Conservation (phyloP, 106 monocot species). For the Platanthera guangdongensis region DNA sequence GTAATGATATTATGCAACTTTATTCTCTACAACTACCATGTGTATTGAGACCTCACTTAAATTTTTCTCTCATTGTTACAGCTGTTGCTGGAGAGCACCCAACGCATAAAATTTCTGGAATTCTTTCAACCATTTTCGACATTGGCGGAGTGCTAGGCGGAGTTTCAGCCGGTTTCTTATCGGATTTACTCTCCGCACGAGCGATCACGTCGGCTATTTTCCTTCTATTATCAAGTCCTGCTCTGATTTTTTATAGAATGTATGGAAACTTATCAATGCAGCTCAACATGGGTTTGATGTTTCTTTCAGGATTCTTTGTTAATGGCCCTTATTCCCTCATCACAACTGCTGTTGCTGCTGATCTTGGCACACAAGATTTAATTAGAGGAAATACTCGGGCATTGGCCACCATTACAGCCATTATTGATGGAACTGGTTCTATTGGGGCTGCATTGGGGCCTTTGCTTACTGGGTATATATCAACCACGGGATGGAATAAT, state of each 20-base stretch:
- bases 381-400: conserved; percentile 65
- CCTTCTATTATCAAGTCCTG: conserved; percentile 65
- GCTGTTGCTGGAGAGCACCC: conserved; percentile 71
- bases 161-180: conserved; percentile 76
- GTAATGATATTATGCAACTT: background rate
- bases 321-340: conserved; percentile 94
- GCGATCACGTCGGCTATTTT: conserved; percentile 70
- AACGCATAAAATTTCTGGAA: conserved; percentile 73
- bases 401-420: conserved; percentile 89
- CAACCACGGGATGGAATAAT: conserved; percentile 71
- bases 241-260: conserved; percentile 52
- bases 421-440: conserved; percentile 95
- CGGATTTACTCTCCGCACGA: conserved; percentile 62
- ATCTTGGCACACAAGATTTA: conserved; percentile 69
- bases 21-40: background rate
- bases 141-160: conserved; percentile 87
- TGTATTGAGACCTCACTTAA: background rate
- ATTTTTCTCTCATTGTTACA: conserved; percentile 16
- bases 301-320: conserved; percentile 82
- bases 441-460: conserved; percentile 87
- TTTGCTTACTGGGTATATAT: conserved; percentile 85
- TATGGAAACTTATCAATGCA: conserved; percentile 53
- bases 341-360: conserved; percentile 85
- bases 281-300: conserved; percentile 65
- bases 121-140: conserved; percentile 84